Conservation (phyloP, 2,329 filamentous ascomycete genomes). For the Bipolaris sorokiniana region DNA sequence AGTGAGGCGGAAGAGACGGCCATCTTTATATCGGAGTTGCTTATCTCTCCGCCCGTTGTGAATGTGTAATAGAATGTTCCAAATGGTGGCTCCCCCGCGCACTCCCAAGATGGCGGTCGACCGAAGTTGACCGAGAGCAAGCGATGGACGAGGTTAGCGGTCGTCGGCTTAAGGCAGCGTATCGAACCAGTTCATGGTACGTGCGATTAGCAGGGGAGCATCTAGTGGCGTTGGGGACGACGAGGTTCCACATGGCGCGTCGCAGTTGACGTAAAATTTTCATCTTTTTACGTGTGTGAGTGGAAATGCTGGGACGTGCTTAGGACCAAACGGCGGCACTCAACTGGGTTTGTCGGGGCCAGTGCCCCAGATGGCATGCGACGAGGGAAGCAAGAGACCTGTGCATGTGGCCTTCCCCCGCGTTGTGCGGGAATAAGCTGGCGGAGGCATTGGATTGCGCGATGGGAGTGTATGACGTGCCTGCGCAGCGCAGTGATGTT, state of each 20-base stretch:
- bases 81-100: slow-evolving; percentile 18
- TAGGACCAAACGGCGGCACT: slow-evolving; percentile 14
- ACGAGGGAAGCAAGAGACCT: background rate
- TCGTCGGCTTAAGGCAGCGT: slow-evolving; percentile 4
- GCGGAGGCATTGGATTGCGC: background rate
- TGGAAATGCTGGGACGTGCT: slow-evolving; percentile 30
- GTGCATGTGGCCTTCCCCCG: background rate
- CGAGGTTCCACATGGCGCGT: slow-evolving; percentile 37
- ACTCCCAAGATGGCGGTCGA: slow-evolving; percentile 17
- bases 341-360: background rate
- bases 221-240: slow-evolving; percentile 17
- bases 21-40: slow-evolving; percentile 20
- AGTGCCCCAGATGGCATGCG: background rate
- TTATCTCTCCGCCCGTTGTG: slow-evolving; percentile 26
- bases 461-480: slow-evolving; percentile 13
- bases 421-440: background rate
- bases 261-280: slow-evolving; percentile 43
- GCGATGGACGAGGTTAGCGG: slow-evolving; percentile 6
- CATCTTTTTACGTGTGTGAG: slow-evolving; percentile 24
- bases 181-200: slow-evolving; percentile 13
- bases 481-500: slow-evolving; percentile 17
- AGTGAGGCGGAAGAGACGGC: slow-evolving; percentile 1
- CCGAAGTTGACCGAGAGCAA: slow-evolving; percentile 22
- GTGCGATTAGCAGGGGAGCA: slow-evolving; percentile 2
- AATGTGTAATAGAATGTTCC: slow-evolving; percentile 29